phyloP scores from a whole-genome alignment of 345 rosid species.

The Salix udensis region DNA sequence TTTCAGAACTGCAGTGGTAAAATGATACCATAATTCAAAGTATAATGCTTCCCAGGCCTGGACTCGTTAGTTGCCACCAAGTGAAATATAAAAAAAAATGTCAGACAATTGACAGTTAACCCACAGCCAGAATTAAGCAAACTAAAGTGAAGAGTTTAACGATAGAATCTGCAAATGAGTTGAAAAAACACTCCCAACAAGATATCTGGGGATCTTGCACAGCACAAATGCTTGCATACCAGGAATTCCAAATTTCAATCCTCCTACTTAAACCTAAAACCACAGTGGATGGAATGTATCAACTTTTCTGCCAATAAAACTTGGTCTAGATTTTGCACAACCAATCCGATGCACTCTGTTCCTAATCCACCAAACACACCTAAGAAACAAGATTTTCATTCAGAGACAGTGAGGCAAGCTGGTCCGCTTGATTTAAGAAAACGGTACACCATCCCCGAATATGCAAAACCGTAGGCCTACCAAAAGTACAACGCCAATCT shows the following conservation, averaged over 20 bases:
- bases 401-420: slow-evolving; percentile 19
- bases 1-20: neutral
- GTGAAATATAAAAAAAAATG: neutral
- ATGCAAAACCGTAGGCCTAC: no score
- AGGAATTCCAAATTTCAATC: neutral
- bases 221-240: neutral
- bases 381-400: slow-evolving; percentile 15
- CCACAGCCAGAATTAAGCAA: neutral
- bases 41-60: neutral
- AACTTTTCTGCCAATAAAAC: neutral
- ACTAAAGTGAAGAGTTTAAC: no score
- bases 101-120: neutral
- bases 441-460: no score
- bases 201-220: neutral
- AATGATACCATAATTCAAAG: neutral
- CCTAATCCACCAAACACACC: neutral
- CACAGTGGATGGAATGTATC: neutral
- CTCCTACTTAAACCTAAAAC: neutral
- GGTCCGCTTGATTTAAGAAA: slow-evolving; percentile 17
- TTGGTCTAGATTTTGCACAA: neutral
- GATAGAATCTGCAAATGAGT: neutral
- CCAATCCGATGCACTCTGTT: slow-evolving; percentile 2
- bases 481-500: neutral
- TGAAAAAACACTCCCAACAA: neutral
- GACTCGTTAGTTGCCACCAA: no score